These are phyloP conservation scores for Zymoseptoria tritici DNA, from an alignment of 2,329 filamentous ascomycete species.

Conservation along the genomic window DNA sequence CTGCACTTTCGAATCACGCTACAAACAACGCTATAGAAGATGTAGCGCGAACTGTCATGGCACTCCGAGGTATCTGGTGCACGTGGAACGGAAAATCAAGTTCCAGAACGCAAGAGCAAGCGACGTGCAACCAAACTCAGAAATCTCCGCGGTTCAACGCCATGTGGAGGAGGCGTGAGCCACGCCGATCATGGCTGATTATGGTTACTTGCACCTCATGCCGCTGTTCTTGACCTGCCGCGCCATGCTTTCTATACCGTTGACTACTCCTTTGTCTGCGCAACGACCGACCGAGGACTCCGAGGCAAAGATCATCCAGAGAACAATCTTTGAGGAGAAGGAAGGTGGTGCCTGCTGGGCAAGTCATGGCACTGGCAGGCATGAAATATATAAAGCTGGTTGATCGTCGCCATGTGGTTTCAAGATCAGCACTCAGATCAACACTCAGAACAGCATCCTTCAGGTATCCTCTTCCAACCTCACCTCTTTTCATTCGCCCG, in stretches of 20 bases:
- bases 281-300: not conserved
- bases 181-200: not conserved
- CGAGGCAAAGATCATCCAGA: not conserved
- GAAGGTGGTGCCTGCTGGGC: too few species aligned
- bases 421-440: not conserved
- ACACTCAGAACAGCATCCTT: not conserved
- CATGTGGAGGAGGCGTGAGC: not conserved
- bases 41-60: not conserved
- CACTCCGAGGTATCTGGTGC: not conserved
- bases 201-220: not conserved
- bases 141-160: not conserved
- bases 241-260: not conserved
- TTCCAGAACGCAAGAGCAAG: not conserved
- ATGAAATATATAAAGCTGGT: not conserved
- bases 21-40: not conserved
- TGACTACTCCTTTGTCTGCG: not conserved
- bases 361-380: too few species aligned
- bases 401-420: not conserved
- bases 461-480: not conserved
- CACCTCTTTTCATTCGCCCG: too few species aligned
- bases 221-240: not conserved
- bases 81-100: not conserved
- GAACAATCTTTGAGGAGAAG: too few species aligned
- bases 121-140: not conserved
- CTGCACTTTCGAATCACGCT: not conserved